Percentiles rank a stretch among this genome's conserved stretches.
These are phyloP conservation scores for Porogramme epimiltina DNA, from an alignment of 1,284 basidiomycete species.

Conservation along the genomic window DNA sequence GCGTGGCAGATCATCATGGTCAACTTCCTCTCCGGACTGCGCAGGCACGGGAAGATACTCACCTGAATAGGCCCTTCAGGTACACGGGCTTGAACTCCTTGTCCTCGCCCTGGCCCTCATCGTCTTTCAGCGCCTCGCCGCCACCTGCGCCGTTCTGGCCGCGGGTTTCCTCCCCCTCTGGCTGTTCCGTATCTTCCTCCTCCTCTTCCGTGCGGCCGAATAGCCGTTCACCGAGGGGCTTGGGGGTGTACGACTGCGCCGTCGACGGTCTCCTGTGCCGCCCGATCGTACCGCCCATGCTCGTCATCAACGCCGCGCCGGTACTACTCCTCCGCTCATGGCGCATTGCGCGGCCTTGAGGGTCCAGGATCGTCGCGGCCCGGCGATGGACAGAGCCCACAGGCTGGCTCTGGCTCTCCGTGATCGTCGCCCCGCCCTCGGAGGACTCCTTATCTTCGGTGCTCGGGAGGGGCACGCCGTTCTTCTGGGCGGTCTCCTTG, in stretches of 20 bases:
- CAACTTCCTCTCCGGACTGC: too few species aligned
- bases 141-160: conserved; percentile 30
- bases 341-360: conserved; percentile 53
- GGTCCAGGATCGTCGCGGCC: conserved; percentile 74
- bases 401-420: conserved; percentile 58
- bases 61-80: conserved; percentile 89
- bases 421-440: conserved; percentile 37
- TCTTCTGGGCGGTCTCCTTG: conserved; percentile 21
- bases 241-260: conserved; percentile 46
- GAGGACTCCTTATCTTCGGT: conserved; percentile 29
- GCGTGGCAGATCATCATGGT: background rate
- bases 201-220: conserved; percentile 56
- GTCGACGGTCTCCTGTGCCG: conserved; percentile 68
- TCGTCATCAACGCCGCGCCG: conserved; percentile 58
- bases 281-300: conserved; percentile 58
- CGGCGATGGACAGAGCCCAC: conserved; percentile 60
- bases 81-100: conserved; percentile 88
- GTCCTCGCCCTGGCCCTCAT: conserved; percentile 43
- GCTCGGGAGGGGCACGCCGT: conserved; percentile 5
- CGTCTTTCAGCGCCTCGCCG: conserved; percentile 31
- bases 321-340: conserved; percentile 81
- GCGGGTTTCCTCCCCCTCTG: conserved; percentile 33
- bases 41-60: conserved; percentile 24
- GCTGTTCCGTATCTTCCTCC: conserved; percentile 43
- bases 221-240: conserved; percentile 46